A percentile compares a stretch with the other conserved stretches of the same genome.
These are phyloP conservation scores for Pleurotus tuber-regium DNA, from an alignment of 768 basidiomycete species.

Conservation along the genomic window DNA sequence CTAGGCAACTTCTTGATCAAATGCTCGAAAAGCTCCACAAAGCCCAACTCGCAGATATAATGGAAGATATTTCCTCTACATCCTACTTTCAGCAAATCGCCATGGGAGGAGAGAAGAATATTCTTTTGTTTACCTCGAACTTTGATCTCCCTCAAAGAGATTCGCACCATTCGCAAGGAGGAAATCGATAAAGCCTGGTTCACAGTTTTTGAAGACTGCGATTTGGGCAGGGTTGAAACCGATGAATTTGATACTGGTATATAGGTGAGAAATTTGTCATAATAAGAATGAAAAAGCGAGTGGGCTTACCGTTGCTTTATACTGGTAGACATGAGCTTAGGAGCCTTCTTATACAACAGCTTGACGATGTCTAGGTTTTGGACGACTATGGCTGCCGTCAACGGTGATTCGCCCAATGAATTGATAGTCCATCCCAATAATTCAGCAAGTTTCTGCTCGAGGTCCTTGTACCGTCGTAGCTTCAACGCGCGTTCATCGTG, in stretches of 20 bases:
- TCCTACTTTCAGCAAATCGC: background rate
- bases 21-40: constrained; percentile 35
- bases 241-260: constrained; percentile 41
- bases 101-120: background rate
- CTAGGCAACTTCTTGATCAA: constrained; percentile 49
- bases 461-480: constrained; percentile 34
- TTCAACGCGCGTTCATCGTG: constrained; percentile 41
- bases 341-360: constrained; percentile 39
- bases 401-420: constrained; percentile 48
- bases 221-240: constrained; percentile 44
- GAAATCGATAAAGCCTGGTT: constrained; percentile 43
- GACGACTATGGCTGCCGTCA: constrained; percentile 42
- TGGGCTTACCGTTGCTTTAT: constrained; percentile 41
- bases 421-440: constrained; percentile 52
- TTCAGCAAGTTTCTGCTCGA: constrained; percentile 40
- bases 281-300: background rate
- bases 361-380: constrained; percentile 39
- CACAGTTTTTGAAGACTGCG: constrained; percentile 30
- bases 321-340: constrained; percentile 37
- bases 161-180: constrained; percentile 46
- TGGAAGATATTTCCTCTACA: constrained; percentile 60
- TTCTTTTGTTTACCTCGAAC: constrained; percentile 39
- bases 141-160: constrained; percentile 37
- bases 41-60: constrained; percentile 30
- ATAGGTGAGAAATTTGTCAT: constrained; percentile 6